Evolutionary conservation across 805 yeast species (phyloP).

Genomic region (Monosporozyma unispora): DNA sequence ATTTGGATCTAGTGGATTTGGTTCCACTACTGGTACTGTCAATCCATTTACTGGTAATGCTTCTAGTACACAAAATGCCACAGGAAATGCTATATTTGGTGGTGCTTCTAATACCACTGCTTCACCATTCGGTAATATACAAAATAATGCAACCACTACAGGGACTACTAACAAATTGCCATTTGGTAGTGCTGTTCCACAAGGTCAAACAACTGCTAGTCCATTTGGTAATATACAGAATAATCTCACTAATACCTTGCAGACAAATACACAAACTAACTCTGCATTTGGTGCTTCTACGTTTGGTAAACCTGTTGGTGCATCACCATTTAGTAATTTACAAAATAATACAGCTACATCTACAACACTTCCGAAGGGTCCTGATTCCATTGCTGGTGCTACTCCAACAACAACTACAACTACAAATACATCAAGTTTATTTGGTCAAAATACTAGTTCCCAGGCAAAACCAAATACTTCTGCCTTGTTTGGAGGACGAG

Average conservation of each 20-base stretch:
- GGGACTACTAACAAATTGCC: constrained; percentile 13
- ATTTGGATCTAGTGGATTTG: constrained; percentile 12
- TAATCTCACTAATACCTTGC: too few relatives aligned
- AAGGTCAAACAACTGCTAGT: too few relatives aligned
- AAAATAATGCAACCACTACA: constrained; percentile 1
- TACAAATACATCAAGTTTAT: not conserved
- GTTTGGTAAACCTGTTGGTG: constrained; percentile 2
- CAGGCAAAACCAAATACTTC: not conserved
- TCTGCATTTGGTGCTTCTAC: constrained; percentile 5
- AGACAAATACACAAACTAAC: not conserved
- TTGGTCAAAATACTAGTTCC: not conserved
- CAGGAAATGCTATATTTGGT: constrained; percentile 3
- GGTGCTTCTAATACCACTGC: constrained; percentile 6
- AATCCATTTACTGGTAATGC: constrained; percentile 3
- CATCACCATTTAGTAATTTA: constrained; percentile 4
- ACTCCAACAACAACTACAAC: not conserved
- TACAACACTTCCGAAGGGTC: constrained; percentile 2
- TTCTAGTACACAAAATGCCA: not conserved
- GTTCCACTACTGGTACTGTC: not conserved
- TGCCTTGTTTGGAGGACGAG: not conserved
- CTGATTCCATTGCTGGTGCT: not conserved
- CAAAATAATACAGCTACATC: constrained; percentile 9
- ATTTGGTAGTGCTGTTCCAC: constrained; percentile 1
- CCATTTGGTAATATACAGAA: too few relatives aligned
- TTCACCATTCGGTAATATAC: constrained; percentile 9